A percentile compares a stretch with the other conserved stretches of the same genome.
phyloP scores from a whole-genome alignment of 73 alveolate genomes.

The Halteria grandinella region DNA sequence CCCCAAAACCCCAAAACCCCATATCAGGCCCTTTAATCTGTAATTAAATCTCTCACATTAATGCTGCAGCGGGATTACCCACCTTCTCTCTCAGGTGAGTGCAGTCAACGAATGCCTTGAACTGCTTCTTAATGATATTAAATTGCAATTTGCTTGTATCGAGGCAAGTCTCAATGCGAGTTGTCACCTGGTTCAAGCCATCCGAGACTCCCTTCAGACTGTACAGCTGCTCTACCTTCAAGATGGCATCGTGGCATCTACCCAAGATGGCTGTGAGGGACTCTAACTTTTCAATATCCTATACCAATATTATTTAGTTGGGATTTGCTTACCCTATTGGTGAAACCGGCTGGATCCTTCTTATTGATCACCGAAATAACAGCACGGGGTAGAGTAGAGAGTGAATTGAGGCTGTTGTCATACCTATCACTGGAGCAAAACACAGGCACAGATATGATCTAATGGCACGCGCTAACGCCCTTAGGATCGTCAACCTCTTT shows the following conservation, averaged over 20 bases:
- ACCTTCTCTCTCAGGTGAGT: too few relatives aligned
- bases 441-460: conserved; percentile 11
- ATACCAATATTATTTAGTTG: not conserved
- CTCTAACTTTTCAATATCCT: conserved; percentile 41
- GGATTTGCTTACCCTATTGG: not conserved
- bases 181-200: not conserved
- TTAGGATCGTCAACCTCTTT: conserved; percentile 38
- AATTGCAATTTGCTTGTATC: conserved; percentile 14
- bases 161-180: not conserved
- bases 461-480: not conserved
- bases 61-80: too few relatives aligned
- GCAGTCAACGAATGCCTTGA: conserved; percentile 21
- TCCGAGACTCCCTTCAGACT: conserved; percentile 33
- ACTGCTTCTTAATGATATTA: conserved; percentile 22
- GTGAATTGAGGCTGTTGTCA: conserved; percentile 21
- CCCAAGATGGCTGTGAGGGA: conserved; percentile 13
- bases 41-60: too few relatives aligned
- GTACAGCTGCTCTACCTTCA: conserved; percentile 27
- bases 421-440: conserved; percentile 25
- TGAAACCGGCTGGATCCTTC: conserved; percentile 37
- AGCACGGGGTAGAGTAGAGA: conserved; percentile 38
- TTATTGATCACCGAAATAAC: conserved; percentile 15
- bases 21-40: too few relatives aligned
- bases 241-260: conserved; percentile 41
- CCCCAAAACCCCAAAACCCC: too few relatives aligned